These are phyloP conservation scores for Saururus chinensis DNA, from an alignment of 164 flowering plant species.

Conservation along the genomic window DNA sequence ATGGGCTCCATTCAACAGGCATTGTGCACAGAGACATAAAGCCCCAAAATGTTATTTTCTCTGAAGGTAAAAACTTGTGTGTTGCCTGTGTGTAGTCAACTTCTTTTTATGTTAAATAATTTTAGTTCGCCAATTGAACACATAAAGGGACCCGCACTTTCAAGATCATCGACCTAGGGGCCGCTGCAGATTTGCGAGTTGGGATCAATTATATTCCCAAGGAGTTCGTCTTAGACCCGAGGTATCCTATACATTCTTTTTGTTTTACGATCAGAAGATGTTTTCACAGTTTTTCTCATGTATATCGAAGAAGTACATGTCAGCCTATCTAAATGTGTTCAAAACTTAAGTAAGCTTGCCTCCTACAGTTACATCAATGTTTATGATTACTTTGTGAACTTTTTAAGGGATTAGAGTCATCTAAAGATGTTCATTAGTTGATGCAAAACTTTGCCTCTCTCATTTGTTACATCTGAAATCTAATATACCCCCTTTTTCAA, in stretches of 20 bases:
- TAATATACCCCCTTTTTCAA: neutral
- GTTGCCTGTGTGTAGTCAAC: neutral
- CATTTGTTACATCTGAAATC: no score
- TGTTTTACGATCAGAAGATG: neutral
- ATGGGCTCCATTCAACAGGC: conserved; percentile 95
- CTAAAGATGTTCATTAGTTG: neutral
- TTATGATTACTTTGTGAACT: neutral
- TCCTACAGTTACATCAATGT: no score
- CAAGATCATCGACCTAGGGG: conserved; percentile 98
- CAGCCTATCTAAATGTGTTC: no score
- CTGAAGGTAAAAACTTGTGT: conserved; percentile 57
- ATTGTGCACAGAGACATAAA: conserved; percentile 96
- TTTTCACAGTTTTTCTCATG: neutral
- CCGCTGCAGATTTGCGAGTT: conserved; percentile 93
- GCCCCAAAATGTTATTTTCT: conserved; percentile 91
- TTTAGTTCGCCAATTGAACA: conserved; percentile 3
- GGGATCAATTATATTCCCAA: conserved; percentile 96
- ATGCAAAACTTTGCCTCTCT: neutral
- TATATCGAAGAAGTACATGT: no score
- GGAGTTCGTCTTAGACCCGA: conserved; percentile 92
- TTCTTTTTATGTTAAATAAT: neutral
- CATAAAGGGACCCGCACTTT: conserved; percentile 72
- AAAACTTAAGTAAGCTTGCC: neutral
- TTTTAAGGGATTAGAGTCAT: neutral
- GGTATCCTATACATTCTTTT: conserved; percentile 28